These are phyloP conservation scores for Heteromeles arbutifolia DNA, from an alignment of 306 rosid species.

Conservation along the genomic window DNA sequence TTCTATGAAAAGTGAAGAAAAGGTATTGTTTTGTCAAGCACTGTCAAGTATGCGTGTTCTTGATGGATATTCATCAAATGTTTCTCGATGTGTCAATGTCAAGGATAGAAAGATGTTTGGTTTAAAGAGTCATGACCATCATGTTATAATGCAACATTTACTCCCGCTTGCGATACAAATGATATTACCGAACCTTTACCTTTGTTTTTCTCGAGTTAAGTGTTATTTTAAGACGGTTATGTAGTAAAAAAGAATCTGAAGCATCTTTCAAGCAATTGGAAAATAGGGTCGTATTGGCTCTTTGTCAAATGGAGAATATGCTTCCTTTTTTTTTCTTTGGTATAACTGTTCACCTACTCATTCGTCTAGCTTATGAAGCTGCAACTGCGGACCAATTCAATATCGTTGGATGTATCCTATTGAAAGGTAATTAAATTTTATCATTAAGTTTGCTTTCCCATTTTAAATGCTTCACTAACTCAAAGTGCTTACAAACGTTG, in stretches of 20 bases:
- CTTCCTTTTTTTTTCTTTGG: background rate
- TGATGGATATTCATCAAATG: background rate
- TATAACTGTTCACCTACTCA: background rate
- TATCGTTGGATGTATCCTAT: conserved; percentile 5
- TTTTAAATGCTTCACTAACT: background rate
- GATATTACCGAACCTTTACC: background rate
- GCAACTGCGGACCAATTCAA: background rate
- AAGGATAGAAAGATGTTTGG: background rate
- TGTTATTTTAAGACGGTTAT: background rate
- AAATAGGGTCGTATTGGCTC: background rate
- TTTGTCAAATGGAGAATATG: background rate
- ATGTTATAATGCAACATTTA: background rate
- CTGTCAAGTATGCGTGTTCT: background rate
- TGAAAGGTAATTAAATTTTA: background rate
- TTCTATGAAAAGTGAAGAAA: background rate
- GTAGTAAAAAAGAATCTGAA: background rate
- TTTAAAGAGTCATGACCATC: background rate
- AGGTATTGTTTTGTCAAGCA: background rate
- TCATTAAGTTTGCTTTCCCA: background rate
- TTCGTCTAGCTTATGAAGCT: background rate
- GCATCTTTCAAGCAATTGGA: background rate
- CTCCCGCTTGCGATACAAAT: background rate
- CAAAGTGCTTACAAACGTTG: background rate
- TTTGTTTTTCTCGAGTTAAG: background rate
- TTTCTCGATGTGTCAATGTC: background rate